Base-by-base conservation (phyloP, 2,329 filamentous ascomycete genomes). In the Scedosporium apiospermum region DNA sequence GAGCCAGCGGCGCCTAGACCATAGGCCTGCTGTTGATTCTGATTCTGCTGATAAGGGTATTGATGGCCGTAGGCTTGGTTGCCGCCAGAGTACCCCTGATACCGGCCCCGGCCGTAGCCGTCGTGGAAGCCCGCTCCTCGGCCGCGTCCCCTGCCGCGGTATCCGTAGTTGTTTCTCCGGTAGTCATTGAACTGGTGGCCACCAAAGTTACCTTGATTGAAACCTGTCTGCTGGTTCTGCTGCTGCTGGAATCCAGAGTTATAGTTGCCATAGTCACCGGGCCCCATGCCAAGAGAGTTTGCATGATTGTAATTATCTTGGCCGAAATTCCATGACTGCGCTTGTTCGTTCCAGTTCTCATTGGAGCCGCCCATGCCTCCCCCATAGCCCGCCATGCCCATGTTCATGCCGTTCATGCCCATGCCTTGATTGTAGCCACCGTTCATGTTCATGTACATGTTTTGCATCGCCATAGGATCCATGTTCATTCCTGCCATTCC, bases 271-370 rank as follows among this genome's bases (percentile, higher is more conserved):
- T 84, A 91, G 79, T 90, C 88, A 89, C 87, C 86, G 82, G 82
- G 82, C 78, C 86, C 87, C 84, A 90, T 90, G 82, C 86, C 86
- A 83, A 85, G 83, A 84, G 86, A 86, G 89, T 86, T 91, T 89
- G 86, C 83, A 84, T 88, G 80, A 87, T 86, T 92, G 87, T 86
- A 91, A 88, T 90, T 91, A 90, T 90, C 88, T 88, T 89, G 88
- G 82, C 86, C 85, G 82, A 86, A 85, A 87, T 88, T 89, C 88
- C 88, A 91, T 82, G 87, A 86, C 80, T 90, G 87, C 79, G 34
- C 34, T 38, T 88, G 88, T 81, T 83, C 83, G 82, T 88, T 89
- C 88, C 88, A 91, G 81, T 87, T 88, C 84, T 87, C 85, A 84
- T 88, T 87, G 82, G 86, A 83, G 75, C 85, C 84, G 72, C 77